phyloP scores from a whole-genome alignment of 495 filamentous ascomycete genomes.

The Friedmanniomyces simplex region DNA sequence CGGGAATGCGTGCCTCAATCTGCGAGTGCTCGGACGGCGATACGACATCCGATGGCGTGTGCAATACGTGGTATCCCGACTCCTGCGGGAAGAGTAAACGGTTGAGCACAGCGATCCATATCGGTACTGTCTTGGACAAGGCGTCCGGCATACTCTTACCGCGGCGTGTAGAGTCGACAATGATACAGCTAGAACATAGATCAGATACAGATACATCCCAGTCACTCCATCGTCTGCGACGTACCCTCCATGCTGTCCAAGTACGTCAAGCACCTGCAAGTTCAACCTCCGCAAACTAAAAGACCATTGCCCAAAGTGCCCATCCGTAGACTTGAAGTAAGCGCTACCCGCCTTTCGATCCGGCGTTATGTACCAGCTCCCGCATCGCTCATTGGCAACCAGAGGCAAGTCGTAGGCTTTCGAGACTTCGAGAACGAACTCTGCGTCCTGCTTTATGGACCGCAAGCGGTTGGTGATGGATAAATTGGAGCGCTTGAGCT shows the following conservation, averaged over 20 bases:
- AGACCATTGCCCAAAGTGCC: conserved; percentile 78
- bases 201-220: background rate
- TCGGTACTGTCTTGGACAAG: conserved; percentile 82
- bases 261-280: conserved; percentile 58
- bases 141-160: conserved; percentile 88
- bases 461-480: conserved; percentile 68
- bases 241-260: conserved; percentile 54
- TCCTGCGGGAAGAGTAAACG: conserved; percentile 58
- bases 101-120: conserved; percentile 85
- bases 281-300: conserved; percentile 81
- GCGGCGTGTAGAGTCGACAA: conserved; percentile 88
- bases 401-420: conserved; percentile 52
- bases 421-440: conserved; percentile 27
- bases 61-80: conserved; percentile 40
- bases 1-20: conserved; percentile 56
- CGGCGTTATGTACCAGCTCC: conserved; percentile 86
- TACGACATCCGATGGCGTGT: conserved; percentile 56
- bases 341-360: conserved; percentile 54
- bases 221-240: conserved; percentile 5
- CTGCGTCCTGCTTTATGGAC: conserved; percentile 34
- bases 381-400: conserved; percentile 88
- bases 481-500: conserved; percentile 62
- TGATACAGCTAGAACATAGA: conserved; percentile 53
- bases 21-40: conserved; percentile 67
- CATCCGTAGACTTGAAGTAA: conserved; percentile 98